Base-by-base conservation (phyloP, 345 rosid species). In the Garcia nutans region DNA sequence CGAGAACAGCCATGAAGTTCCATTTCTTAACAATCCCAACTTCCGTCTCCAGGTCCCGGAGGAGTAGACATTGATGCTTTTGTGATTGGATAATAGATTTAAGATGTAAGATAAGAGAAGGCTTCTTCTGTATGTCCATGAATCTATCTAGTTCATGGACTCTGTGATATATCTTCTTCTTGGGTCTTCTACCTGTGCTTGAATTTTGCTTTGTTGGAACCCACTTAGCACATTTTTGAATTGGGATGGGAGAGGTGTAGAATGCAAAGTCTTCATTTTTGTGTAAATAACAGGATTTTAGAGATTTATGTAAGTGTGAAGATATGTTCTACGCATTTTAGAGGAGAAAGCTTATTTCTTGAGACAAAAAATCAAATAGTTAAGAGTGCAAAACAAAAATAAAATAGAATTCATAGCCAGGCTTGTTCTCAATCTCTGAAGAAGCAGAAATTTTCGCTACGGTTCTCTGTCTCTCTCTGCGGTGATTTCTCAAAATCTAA, bases 21-120 rank as follows among this genome's bases (percentile, higher is more conserved):
- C 97, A 96, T 82, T 96, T 93, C 16, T 87, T 89, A 57, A 96
- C 92, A 80, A 89, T 90, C 26, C 98, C 98, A 82, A 92, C 97
- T 83, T 93, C 82, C 78, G 90, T 93, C 80, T 96, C 99, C 10
- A 96, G 96, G 88, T 96, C 92, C 33, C 94, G 83, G n/a, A 93
- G 94, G 76, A 88, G 93, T 44, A 93, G 69, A 37, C 69, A 74
- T 66, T 84, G 87, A 52, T 84, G 81, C 79, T 84, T 91, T 71
- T 92, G 94, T 0, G 92, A 79, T 73, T 91, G 92, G 71, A 93
- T 85, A 37, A 96, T 87, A 66, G 97, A 87, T 70, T 88, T 96
- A 37, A 96, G 82, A 24, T 91, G 84, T 37, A 91, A 88, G 55
- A 90, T 88, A 19, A 93, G 47, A 52, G 86, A 52, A 22, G 97